Conservation (phyloP, 495 filamentous ascomycete species). For the Hypoxylon rickii region DNA sequence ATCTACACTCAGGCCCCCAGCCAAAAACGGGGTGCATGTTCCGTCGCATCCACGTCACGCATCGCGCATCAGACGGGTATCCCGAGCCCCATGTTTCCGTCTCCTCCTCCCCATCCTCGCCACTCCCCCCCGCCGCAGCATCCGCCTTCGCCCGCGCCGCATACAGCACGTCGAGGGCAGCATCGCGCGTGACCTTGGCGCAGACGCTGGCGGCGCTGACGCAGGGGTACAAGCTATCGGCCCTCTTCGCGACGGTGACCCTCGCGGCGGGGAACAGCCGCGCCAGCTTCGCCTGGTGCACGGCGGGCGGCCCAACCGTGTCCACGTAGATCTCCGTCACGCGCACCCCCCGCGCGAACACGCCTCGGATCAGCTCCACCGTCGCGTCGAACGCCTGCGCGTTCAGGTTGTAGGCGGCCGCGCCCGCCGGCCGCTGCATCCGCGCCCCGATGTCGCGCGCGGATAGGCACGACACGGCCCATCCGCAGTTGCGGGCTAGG, state of each 20-base stretch:
- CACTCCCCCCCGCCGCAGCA: slow-evolving; percentile 20
- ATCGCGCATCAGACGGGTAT: slow-evolving; percentile 87
- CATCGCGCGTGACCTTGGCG: slow-evolving; percentile 94
- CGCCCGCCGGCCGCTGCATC: slow-evolving; percentile 69
- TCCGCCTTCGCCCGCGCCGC: slow-evolving; percentile 43
- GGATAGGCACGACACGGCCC: slow-evolving; percentile 79
- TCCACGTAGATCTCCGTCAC: slow-evolving; percentile 92
- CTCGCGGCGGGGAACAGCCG: slow-evolving; percentile 76
- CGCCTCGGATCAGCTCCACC: slow-evolving; percentile 76
- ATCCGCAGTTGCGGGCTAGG: slow-evolving; percentile 73
- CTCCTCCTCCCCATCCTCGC: slow-evolving; percentile 32
- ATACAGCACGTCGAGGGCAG: slow-evolving; percentile 78
- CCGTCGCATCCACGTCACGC: slow-evolving; percentile 75
- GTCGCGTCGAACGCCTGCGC: slow-evolving; percentile 98
- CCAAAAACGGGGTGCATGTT: slow-evolving; percentile 95
- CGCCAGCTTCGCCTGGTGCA: slow-evolving; percentile 84
- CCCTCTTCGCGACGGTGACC: slow-evolving; percentile 95
- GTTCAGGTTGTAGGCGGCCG: slow-evolving; percentile 82
- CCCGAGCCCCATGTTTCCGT: slow-evolving; percentile 91
- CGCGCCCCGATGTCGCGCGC: slow-evolving; percentile 80
- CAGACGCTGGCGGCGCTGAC: slow-evolving; percentile 92
- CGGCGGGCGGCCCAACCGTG: slow-evolving; percentile 80
- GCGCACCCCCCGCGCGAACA: slow-evolving; percentile 75
- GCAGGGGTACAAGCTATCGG: slow-evolving; percentile 89
- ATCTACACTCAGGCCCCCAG: slow-evolving; percentile 89